Evolutionary conservation across 1,284 basidiomycete species (phyloP), one percentile per base, ranked within the genome.

Genomic region (Apiotrichum siamense): DNA sequence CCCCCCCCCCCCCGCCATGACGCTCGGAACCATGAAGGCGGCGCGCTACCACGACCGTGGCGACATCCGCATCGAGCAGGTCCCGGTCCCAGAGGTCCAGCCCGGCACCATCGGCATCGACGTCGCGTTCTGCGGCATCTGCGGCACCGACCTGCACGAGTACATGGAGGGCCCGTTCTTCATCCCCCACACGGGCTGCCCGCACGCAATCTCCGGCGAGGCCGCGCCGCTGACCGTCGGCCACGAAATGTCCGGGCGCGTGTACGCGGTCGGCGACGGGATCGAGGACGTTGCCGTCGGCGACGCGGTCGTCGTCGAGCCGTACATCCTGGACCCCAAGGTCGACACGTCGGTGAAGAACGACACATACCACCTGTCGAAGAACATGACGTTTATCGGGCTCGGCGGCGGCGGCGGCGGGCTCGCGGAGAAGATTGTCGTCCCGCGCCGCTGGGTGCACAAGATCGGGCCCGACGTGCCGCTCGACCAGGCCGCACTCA

Each of bases 221-320:
- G 27, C 21, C 13, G 64, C 65, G 38, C 63, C 63, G 4, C 59
- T 74, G 54, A 64, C 62, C 23, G 54, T 74, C 37, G 73, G 73
- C 4, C 73, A 75, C 65, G 73, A 75, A 52, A 62, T 67, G 10
- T 59, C 61, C 5, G 72, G 72, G 7, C 57, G 61, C 20, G 58
- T 74, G 37, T 57, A 61, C 18, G 64, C 59, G 17, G 39, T 65
- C 23, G 63, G 63, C 18, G 49, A 52, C 54, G 50, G 58, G 49
- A 54, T 69, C 52, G 33, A 50, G 10, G 47, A 58, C 59, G 18
- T 72, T 27, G 52, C 57, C 20, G 62, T 73, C 17, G 73, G 73
- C 20, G 65, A 72, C 47, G 53, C 60, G 1, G 71, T 75, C 9
- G 73, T 71, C 9, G 65, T 76, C 21, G 74, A 76, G 58, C 67